These are phyloP conservation scores for Narthecium ossifragum DNA, from an alignment of 106 monocot species.

Conservation along the genomic window DNA sequence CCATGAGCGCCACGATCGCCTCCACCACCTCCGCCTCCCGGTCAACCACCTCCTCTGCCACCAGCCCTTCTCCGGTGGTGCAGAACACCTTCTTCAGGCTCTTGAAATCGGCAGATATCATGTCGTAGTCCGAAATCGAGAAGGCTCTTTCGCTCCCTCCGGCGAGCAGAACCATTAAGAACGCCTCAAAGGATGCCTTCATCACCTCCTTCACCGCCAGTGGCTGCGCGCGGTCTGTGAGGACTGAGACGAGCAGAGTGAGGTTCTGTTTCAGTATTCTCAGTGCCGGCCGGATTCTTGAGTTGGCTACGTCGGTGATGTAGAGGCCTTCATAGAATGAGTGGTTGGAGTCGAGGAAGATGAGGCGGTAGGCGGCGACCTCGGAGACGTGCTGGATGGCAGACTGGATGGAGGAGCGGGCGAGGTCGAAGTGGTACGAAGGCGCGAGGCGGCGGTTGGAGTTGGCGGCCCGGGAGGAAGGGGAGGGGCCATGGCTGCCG, in stretches of 20 bases:
- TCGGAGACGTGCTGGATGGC: conserved; percentile 42
- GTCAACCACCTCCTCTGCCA: conserved; percentile 18
- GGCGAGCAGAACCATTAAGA: conserved; percentile 17
- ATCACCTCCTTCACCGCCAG: conserved; percentile 11
- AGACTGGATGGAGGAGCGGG: conserved; percentile 38
- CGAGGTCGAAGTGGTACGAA: conserved; percentile 30
- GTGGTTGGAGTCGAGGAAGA: conserved; percentile 51
- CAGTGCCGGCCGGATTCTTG: conserved; percentile 33
- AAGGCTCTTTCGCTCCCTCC: conserved; percentile 11
- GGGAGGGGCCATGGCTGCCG: conserved; percentile 17
- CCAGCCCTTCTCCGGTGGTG: conserved; percentile 11
- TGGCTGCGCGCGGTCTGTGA: conserved; percentile 8
- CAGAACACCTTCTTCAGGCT: conserved; percentile 12
- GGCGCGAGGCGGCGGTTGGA: conserved; percentile 24
- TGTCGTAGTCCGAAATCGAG: conserved; percentile 9
- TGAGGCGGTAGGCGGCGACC: conserved; percentile 61
- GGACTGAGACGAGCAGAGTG: conserved; percentile 16
- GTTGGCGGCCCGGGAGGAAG: conserved; percentile 9
- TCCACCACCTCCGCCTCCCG: conserved; percentile 14
- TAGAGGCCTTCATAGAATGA: conserved; percentile 53
- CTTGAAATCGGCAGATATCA: conserved; percentile 12
- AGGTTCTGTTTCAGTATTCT: conserved; percentile 51
- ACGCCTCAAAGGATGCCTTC: conserved; percentile 10
- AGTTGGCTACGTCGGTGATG: conserved; percentile 22
- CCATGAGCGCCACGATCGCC: conserved; percentile 11